Evolutionary conservation across 768 basidiomycete genomes (phyloP), one percentile per base, ranked within the genome.

Genomic region (Kwoniella mangroviensis): DNA sequence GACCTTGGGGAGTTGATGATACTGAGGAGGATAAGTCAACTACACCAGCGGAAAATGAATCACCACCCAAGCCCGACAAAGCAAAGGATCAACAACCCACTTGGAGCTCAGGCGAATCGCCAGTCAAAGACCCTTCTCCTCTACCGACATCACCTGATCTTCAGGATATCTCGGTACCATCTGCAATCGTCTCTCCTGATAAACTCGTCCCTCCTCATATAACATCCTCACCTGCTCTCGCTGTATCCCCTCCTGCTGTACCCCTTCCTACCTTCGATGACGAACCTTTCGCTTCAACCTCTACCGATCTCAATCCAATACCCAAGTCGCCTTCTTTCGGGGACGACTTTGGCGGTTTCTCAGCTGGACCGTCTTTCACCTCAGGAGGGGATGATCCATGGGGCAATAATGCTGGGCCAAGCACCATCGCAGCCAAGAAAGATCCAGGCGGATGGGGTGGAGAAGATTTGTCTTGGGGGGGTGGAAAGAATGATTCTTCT

Each of bases 301-400:
- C 55, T 21, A 13, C 56, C 3, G 51, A 22, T 19, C 53, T 49
- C 7, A 28, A 22, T 45, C 28, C 59, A 12, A 26, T 76, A 51
- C 73, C 77, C 9, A 73, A 67, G 45, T 79, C 77, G n/a, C 68
- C 72, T 12, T 70, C 72, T 3, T 71, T 76, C 42, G 72, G 72
- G 4, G 75, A 76, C 43, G 73, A 72, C 5, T 79, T 75, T 59
- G 74, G 78, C 12, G 70, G 69, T 2, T 76, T 75, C 59, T 65
- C 67, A 28, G 54, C 61, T n/a, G 73, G 68, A 21, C 21, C 60
- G 5, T 62, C 60, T 10, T 62, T 24, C n/a, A 28, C 21, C 41
- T 65, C 66, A 5, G 54, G 40, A 6, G 59, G 68, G 4, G 51
- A 41, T 28, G 70, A 72, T 65, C 71, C 69, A 19, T 73, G 72